Conservation (phyloP, 768 basidiomycete genomes). For the Coprinellus aureogranulatus region DNA sequence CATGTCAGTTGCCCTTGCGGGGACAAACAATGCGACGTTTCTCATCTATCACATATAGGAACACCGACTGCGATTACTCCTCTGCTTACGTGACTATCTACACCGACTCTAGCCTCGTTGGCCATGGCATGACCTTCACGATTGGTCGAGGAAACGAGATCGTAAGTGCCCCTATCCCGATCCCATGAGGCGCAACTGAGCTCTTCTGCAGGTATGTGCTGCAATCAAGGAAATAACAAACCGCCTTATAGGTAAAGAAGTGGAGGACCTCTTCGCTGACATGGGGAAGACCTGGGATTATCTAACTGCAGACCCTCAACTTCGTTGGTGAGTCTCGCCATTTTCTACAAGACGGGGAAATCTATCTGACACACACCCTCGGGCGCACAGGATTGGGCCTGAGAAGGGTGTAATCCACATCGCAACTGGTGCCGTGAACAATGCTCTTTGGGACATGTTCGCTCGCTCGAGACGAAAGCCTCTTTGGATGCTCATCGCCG, state of each 20-base stretch:
- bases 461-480: slow-evolving; percentile 79
- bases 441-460: slow-evolving; percentile 94
- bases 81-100: slow-evolving; percentile 84
- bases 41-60: slow-evolving; percentile 49
- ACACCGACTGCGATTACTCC: slow-evolving; percentile 94
- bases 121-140: slow-evolving; percentile 95
- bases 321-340: slow-evolving; percentile 69
- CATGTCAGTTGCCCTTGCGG: slow-evolving; percentile 51
- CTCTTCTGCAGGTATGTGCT: slow-evolving; percentile 59
- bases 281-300: slow-evolving; percentile 93
- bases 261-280: slow-evolving; percentile 77
- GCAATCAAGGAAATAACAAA: slow-evolving; percentile 78
- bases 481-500: slow-evolving; percentile 89
- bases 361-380: not conserved
- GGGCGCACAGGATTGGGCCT: slow-evolving; percentile 71
- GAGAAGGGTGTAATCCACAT: slow-evolving; percentile 96
- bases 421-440: slow-evolving; percentile 84
- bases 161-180: slow-evolving; percentile 36
- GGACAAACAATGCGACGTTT: not conserved
- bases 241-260: slow-evolving; percentile 79
- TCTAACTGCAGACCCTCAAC: slow-evolving; percentile 83
- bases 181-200: not conserved
- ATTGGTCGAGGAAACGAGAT: slow-evolving; percentile 95
- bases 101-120: slow-evolving; percentile 73
- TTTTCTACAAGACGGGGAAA: not conserved